Evolutionary conservation across 768 basidiomycete species (phyloP).

Genomic region (Termitomyces sp.): DNA sequence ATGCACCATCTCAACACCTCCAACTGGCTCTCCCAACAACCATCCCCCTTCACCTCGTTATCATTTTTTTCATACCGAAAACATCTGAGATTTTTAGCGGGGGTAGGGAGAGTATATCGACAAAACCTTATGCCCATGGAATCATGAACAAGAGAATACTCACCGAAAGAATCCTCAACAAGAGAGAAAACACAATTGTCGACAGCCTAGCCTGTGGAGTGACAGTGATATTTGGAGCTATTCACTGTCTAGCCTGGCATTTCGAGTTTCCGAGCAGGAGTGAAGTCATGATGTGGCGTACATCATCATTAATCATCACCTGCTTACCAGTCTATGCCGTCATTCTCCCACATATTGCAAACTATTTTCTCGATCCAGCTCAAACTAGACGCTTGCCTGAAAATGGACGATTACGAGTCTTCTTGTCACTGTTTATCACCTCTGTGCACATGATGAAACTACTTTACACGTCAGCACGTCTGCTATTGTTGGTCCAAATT

Average conservation of each 20-base stretch:
- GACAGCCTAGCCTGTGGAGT: neutral
- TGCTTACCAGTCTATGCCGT: neutral
- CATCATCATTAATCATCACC: constrained; percentile 5
- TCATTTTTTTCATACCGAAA: too few species aligned
- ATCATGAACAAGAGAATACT: neutral
- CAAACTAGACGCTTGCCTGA: neutral
- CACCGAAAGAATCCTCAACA: too few species aligned
- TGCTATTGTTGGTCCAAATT: neutral
- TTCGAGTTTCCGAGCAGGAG: neutral
- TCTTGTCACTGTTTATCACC: neutral
- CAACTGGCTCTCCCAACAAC: too few species aligned
- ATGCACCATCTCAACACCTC: too few species aligned
- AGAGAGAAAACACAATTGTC: neutral
- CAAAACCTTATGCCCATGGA: neutral
- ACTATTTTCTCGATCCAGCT: neutral
- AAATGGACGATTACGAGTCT: neutral
- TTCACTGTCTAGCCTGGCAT: neutral
- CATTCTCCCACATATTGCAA: neutral
- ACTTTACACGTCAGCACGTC: neutral
- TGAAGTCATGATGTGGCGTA: constrained; percentile 12
- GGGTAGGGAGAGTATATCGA: too few species aligned
- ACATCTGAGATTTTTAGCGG: too few species aligned
- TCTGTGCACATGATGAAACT: too few species aligned
- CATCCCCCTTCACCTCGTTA: too few species aligned
- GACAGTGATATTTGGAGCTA: neutral